phyloP scores from a whole-genome alignment of 108 stramenopile species.

The Craspedostauros australis region DNA sequence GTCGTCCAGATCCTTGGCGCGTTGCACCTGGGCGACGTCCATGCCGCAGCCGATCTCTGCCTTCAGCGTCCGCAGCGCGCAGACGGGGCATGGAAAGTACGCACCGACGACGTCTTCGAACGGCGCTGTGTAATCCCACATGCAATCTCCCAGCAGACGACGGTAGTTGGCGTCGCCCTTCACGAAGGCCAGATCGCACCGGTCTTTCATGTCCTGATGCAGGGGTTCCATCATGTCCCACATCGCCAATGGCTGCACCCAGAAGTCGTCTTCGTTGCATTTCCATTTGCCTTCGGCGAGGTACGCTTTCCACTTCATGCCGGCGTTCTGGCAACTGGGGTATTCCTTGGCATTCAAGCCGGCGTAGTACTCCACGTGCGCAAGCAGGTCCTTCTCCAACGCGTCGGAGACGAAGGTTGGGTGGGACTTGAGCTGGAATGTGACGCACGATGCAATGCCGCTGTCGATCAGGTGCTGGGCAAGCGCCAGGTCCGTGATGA shows the following conservation, averaged over 20 bases:
- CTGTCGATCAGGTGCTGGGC: slow-evolving; percentile 84
- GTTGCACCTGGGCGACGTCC: slow-evolving; percentile 61
- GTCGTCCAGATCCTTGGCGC: slow-evolving; percentile 55
- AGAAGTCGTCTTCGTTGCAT: slow-evolving; percentile 87
- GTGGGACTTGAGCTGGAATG: slow-evolving; percentile 91
- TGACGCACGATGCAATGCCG: slow-evolving; percentile 70
- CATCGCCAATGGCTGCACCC: slow-evolving; percentile 88
- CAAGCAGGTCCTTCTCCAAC: slow-evolving; percentile 79
- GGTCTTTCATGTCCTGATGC: slow-evolving; percentile 41
- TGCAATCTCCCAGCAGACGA: slow-evolving; percentile 83
- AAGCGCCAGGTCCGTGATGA: slow-evolving; percentile 88
- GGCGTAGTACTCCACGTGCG: slow-evolving; percentile 72
- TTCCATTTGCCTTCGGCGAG: slow-evolving; percentile 75
- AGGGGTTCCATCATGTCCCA: slow-evolving; percentile 88
- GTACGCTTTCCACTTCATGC: slow-evolving; percentile 60
- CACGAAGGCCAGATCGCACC: slow-evolving; percentile 86
- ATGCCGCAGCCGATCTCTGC: slow-evolving; percentile 92
- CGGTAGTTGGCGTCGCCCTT: slow-evolving; percentile 98
- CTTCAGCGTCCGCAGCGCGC: slow-evolving; percentile 90
- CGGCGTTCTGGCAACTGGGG: slow-evolving; percentile 67
- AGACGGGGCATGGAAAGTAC: slow-evolving; percentile 90
- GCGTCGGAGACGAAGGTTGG: slow-evolving; percentile 97
- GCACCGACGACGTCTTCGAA: slow-evolving; percentile 86
- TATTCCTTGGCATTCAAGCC: slow-evolving; percentile 33
- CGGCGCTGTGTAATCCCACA: slow-evolving; percentile 80